phyloP scores from a whole-genome alignment of 2,329 filamentous ascomycete genomes.

The Colletotrichum costaricense region DNA sequence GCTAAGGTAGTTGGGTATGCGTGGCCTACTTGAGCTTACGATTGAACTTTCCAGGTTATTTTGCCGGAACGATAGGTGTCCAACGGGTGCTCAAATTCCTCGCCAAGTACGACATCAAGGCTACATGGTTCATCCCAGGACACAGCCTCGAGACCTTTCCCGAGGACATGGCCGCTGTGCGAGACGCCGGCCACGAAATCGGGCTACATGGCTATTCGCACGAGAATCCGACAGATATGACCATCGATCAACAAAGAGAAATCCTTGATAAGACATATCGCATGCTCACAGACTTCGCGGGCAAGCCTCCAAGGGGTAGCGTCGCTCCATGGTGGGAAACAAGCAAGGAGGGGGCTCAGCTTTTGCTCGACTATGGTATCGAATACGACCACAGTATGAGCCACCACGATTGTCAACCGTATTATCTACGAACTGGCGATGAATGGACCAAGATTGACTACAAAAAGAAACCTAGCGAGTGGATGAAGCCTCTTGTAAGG shows the following conservation, averaged over 20 bases:
- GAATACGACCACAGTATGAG: conserved; percentile 77
- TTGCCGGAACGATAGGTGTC: conserved; percentile 75
- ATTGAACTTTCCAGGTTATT: conserved; percentile 60
- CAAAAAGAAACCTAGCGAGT: conserved; percentile 67
- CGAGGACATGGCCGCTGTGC: conserved; percentile 54
- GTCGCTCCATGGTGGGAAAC: conserved; percentile 84
- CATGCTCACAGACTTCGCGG: conserved; percentile 74
- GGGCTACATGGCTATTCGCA: conserved; percentile 79
- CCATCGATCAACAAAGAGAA: conserved; percentile 78
- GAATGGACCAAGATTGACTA: conserved; percentile 78
- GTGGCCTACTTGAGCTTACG: neutral
- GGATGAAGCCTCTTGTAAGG: conserved; percentile 74
- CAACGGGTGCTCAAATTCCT: conserved; percentile 77
- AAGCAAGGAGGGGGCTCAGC: conserved; percentile 73
- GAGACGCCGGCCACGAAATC: conserved; percentile 60
- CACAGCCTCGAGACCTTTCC: conserved; percentile 62
- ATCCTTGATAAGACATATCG: conserved; percentile 80
- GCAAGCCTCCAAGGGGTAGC: conserved; percentile 77
- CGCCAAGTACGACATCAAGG: conserved; percentile 77
- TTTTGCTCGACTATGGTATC: conserved; percentile 74
- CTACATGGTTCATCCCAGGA: conserved; percentile 64
- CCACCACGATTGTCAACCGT: conserved; percentile 73
- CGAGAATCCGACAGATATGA: conserved; percentile 80
- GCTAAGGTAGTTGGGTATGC: too few species aligned
- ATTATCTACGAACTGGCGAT: conserved; percentile 73